Evolutionary conservation across 2,329 filamentous ascomycete species (phyloP).

Genomic region (Trichophyton mentagrophytes): DNA sequence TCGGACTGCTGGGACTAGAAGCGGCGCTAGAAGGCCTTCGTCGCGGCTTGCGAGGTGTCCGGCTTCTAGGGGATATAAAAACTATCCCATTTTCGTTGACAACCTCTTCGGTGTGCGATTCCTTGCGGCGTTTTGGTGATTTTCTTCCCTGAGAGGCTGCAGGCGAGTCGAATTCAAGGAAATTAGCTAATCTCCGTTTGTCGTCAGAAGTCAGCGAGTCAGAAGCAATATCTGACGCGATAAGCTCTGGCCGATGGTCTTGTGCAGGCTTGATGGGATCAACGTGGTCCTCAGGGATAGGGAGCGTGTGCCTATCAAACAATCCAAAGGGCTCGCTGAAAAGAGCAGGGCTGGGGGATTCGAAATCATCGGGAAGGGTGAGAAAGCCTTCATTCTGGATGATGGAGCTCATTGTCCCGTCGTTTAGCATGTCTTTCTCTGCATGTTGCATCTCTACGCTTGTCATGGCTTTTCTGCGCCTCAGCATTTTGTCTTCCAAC

Average conservation of each 20-base stretch:
- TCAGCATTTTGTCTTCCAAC: slow-evolving; percentile 72
- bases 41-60: slow-evolving; percentile 2
- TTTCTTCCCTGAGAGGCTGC: not conserved
- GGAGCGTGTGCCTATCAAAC: slow-evolving; percentile 28
- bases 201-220: not conserved
- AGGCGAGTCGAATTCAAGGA: not conserved
- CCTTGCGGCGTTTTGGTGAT: not conserved
- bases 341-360: slow-evolving; percentile 17
- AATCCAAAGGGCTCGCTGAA: slow-evolving; percentile 22
- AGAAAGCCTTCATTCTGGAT: slow-evolving; percentile 45
- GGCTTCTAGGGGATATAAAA: not conserved
- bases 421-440: slow-evolving; percentile 47
- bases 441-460: slow-evolving; percentile 43
- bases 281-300: slow-evolving; percentile 21
- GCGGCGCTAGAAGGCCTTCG: not conserved
- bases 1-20: not conserved
- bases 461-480: slow-evolving; percentile 62
- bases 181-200: not conserved
- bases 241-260: not conserved
- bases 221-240: not conserved
- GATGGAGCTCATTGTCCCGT: slow-evolving; percentile 45
- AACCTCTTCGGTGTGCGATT: not conserved
- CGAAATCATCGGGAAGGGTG: slow-evolving; percentile 25
- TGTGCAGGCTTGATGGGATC: not conserved
- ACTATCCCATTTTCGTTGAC: slow-evolving; percentile 3